Evolutionary conservation across 2,329 filamentous ascomycete species (phyloP), one percentile per base, ranked within the genome.

Genomic region (Apiospora sp.): DNA sequence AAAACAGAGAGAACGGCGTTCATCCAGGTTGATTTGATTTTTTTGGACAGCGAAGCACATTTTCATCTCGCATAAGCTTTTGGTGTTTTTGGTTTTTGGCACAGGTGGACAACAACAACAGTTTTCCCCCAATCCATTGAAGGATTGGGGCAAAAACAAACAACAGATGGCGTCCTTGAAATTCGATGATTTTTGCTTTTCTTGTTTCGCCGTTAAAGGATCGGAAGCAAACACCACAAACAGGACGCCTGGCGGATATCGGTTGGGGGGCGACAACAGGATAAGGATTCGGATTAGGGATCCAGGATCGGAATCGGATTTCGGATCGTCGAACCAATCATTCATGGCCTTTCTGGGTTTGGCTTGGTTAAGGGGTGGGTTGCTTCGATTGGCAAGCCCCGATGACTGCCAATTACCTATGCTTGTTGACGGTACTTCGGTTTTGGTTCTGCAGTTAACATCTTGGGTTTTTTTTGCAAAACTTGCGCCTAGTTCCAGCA

Each of bases 1-100:
- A 68, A 46, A n/a, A 68, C 41, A 34, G 7, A 41, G 30, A n/a
- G 22, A 14, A 69, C 44, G 67, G 67, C 67, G 67, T 69, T 69
- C 34, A n/a, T 37, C 67, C 4, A 6, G 44, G 67, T 69, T 49
- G 27, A 22, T 24, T 37, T 69, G 34, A 10, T n/a, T 14, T 48
- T 48, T 68, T 49, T 69, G 34, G 13, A 27, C 27, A 34, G 30
- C 43, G 67, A 43, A 41, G 37, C 16, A 34, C n/a, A 37, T 61
- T 61, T 61, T 34, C 54, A 34, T 19, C 54, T 22, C 58, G 58
- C 58, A 37, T 41, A 41, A 64, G 58, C 58, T 64, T 64, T 64
- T 41, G 58, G 34, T 41, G 34, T 64, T 64, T 58, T 64, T 41
- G 58, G 58, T 64, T n/a, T 64, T 37, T 19, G 58, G 30, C 27